These are phyloP conservation scores for Rhizopogon vinicolor DNA, from an alignment of 768 basidiomycete genomes.

Conservation along the genomic window DNA sequence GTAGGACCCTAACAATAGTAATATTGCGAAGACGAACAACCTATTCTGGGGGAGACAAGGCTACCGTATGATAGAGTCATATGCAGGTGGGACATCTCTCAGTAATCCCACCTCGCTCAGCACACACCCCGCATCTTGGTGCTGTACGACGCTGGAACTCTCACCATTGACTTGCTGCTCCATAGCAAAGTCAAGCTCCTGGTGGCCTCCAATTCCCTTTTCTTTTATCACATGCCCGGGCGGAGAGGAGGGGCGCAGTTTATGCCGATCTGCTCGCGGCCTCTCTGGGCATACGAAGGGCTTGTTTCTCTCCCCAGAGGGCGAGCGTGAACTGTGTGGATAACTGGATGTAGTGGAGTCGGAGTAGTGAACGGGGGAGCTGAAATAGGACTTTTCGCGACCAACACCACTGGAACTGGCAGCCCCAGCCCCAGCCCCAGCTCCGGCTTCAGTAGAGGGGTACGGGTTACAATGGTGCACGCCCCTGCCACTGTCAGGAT, in stretches of 20 bases:
- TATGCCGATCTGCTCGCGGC: slow-evolving; percentile 15
- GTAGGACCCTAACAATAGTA: too few species aligned
- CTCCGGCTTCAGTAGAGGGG: not conserved
- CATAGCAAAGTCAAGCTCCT: not conserved
- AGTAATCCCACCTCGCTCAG: slow-evolving; percentile 15
- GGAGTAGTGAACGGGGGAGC: slow-evolving; percentile 5
- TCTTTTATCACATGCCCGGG: slow-evolving; percentile 12
- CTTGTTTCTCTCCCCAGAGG: slow-evolving; percentile 4
- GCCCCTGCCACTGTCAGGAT: not conserved
- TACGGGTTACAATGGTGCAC: slow-evolving; percentile 21
- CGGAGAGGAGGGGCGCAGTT: slow-evolving; percentile 9
- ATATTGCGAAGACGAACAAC: too few species aligned
- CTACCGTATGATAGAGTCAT: slow-evolving; percentile 20
- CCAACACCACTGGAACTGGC: not conserved
- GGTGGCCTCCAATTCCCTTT: slow-evolving; percentile 15
- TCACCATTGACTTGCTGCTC: not conserved
- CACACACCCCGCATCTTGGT: slow-evolving; percentile 22
- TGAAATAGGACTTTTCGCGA: not conserved
- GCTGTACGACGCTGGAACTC: slow-evolving; percentile 16
- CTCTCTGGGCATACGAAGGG: slow-evolving; percentile 1
- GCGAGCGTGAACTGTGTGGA: too few species aligned
- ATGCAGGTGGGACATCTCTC: slow-evolving; percentile 24
- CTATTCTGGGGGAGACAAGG: too few species aligned
- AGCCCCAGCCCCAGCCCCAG: not conserved
- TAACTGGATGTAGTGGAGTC: not conserved